These are phyloP conservation scores for Irineochytrium annulatum DNA, from an alignment of 192 early-diverging fungal species.

Conservation along the genomic window DNA sequence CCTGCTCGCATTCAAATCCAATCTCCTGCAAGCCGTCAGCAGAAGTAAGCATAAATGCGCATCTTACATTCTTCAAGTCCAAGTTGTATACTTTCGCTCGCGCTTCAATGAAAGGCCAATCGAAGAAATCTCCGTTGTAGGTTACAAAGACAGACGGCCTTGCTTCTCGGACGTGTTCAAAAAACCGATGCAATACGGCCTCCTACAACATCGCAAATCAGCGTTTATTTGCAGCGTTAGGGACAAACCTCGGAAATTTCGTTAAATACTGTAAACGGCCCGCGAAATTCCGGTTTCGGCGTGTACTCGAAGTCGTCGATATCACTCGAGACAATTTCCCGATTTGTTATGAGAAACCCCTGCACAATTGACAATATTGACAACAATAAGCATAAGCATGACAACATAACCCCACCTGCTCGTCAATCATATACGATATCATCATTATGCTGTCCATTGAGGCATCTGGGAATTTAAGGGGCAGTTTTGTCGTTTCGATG, in stretches of 20 bases:
- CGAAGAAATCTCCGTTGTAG: constrained; percentile 99
- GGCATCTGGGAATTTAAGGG: constrained; percentile 95
- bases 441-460: constrained; percentile 93
- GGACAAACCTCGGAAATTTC: constrained; percentile 78
- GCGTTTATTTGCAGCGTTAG: neutral
- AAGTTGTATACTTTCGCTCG: constrained; percentile 61
- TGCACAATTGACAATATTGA: constrained; percentile 16
- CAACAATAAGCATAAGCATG: neutral
- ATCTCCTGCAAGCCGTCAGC: too few species aligned
- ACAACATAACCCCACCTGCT: constrained; percentile 59
- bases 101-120: constrained; percentile 95
- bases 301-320: constrained; percentile 98
- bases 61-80: neutral
- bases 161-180: constrained; percentile 80
- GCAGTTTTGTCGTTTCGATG: constrained; percentile 97
- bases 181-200: constrained; percentile 76
- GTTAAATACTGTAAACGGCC: constrained; percentile 96
- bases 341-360: constrained; percentile 96
- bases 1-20: constrained; percentile 43
- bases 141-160: constrained; percentile 88
- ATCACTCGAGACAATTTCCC: constrained; percentile 90
- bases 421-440: constrained; percentile 99
- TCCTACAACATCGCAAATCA: constrained; percentile 39
- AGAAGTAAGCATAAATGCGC: constrained; percentile 4
- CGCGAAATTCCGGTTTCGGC: constrained; percentile 90